These are phyloP conservation scores for Rhododendron ovatum DNA, from an alignment of 148 eudicot species.

Conservation along the genomic window DNA sequence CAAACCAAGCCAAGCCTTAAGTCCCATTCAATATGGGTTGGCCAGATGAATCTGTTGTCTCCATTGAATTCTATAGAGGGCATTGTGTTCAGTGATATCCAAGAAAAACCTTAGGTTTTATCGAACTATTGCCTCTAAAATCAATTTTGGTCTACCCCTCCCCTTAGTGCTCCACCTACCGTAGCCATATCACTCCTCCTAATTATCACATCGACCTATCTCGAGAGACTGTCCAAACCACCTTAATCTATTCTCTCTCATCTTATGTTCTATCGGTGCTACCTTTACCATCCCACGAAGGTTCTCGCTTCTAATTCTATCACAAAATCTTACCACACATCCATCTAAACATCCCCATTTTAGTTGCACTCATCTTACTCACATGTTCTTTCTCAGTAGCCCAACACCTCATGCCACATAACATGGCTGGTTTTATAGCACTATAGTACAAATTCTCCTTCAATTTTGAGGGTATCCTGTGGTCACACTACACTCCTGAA, in stretches of 20 bases:
- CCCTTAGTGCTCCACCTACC: not conserved
- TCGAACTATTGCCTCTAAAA: not conserved
- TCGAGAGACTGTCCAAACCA: not conserved
- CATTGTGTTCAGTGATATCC: not conserved
- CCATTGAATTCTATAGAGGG: not conserved
- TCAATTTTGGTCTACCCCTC: not conserved
- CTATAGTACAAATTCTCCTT: not conserved
- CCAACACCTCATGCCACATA: not conserved
- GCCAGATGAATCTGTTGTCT: not conserved
- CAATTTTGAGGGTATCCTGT: not conserved
- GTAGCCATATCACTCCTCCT: not conserved
- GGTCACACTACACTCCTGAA: not conserved
- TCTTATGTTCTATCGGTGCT: not conserved
- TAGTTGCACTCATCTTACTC: not conserved
- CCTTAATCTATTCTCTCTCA: not conserved
- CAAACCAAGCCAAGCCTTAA: not conserved
- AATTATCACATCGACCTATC: not conserved
- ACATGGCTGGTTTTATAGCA: not conserved
- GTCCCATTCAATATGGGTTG: not conserved
- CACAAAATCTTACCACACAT: not conserved
- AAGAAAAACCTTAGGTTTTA: too few species aligned
- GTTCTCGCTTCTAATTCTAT: not conserved
- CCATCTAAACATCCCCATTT: not conserved
- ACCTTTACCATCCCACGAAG: not conserved
- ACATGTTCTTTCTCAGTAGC: not conserved